These are phyloP conservation scores for Globomyces sp. DNA, from an alignment of 371 early-diverging fungal species.

Conservation along the genomic window DNA sequence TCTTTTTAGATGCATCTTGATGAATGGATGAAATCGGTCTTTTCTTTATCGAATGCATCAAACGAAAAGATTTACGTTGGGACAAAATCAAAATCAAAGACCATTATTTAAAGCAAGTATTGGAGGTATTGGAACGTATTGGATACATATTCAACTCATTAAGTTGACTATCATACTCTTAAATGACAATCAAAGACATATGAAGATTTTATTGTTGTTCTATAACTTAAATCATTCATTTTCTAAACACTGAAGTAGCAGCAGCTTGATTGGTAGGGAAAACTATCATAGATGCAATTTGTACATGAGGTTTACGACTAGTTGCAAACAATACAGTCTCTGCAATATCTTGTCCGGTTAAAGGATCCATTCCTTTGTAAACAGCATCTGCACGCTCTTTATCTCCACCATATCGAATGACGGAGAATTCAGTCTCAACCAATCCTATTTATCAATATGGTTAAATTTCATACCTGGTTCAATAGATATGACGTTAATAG, in stretches of 20 bases:
- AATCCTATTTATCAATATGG: conserved; percentile 38
- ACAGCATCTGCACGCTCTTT: conserved; percentile 64
- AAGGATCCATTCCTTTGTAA: conserved; percentile 63
- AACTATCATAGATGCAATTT: conserved; percentile 74
- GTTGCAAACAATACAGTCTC: conserved; percentile 78
- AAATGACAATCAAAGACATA: too few species aligned
- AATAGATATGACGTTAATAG: conserved; percentile 55
- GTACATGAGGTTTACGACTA: conserved; percentile 76
- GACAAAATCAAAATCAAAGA: too few species aligned
- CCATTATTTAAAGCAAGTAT: too few species aligned
- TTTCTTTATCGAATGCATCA: too few species aligned
- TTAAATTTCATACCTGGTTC: conserved; percentile 22
- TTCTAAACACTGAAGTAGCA: conserved; percentile 42
- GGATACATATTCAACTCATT: too few species aligned
- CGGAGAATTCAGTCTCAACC: conserved; percentile 92
- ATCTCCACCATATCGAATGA: conserved; percentile 81
- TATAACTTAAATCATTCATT: background rate
- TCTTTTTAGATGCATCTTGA: too few species aligned
- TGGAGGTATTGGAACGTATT: too few species aligned
- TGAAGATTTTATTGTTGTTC: too few species aligned
- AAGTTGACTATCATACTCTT: too few species aligned
- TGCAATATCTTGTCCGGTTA: conserved; percentile 67
- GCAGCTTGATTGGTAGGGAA: conserved; percentile 78
- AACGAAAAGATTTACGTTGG: too few species aligned
- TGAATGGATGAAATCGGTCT: too few species aligned